Conservation (phyloP, 2,329 filamentous ascomycete genomes). For the Colletotrichum nymphaeae region DNA sequence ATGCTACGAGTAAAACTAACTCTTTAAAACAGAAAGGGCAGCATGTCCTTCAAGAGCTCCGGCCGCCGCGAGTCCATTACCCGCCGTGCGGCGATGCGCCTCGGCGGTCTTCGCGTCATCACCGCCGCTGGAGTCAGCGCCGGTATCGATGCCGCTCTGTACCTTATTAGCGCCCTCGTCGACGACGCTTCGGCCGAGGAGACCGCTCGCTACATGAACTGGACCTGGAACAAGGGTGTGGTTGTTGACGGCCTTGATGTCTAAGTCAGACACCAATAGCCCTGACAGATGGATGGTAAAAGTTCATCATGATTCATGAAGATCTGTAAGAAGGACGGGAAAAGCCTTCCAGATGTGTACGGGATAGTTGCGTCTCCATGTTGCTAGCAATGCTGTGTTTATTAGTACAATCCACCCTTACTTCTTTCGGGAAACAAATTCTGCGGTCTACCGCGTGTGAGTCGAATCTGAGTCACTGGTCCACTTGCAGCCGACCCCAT, state of each 20-base stretch:
- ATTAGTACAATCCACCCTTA: slow-evolving; percentile 25
- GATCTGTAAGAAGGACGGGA: slow-evolving; percentile 36
- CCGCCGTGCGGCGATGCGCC: slow-evolving; percentile 80
- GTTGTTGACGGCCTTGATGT: slow-evolving; percentile 89
- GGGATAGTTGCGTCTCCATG: slow-evolving; percentile 14
- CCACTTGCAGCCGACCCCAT: background rate
- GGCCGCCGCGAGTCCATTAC: slow-evolving; percentile 85
- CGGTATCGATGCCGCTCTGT: slow-evolving; percentile 85
- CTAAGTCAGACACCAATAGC: slow-evolving; percentile 53
- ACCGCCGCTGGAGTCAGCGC: slow-evolving; percentile 83
- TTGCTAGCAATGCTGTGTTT: slow-evolving; percentile 32
- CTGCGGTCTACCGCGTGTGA: background rate
- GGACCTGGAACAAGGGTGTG: slow-evolving; percentile 87
- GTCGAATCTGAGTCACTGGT: background rate
- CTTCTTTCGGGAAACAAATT: background rate
- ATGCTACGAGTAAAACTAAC: slow-evolving; percentile 3
- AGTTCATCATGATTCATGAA: slow-evolving; percentile 32
- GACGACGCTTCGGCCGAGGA: slow-evolving; percentile 81
- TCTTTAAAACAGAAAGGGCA: slow-evolving; percentile 74
- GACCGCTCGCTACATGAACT: slow-evolving; percentile 80
- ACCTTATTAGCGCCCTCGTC: slow-evolving; percentile 86
- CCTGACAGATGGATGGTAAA: slow-evolving; percentile 35
- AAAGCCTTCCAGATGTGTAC: slow-evolving; percentile 36
- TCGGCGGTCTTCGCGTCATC: slow-evolving; percentile 78
- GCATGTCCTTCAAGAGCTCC: slow-evolving; percentile 82